phyloP scores from a whole-genome alignment of 768 basidiomycete species.

The Suillus subluteus region DNA sequence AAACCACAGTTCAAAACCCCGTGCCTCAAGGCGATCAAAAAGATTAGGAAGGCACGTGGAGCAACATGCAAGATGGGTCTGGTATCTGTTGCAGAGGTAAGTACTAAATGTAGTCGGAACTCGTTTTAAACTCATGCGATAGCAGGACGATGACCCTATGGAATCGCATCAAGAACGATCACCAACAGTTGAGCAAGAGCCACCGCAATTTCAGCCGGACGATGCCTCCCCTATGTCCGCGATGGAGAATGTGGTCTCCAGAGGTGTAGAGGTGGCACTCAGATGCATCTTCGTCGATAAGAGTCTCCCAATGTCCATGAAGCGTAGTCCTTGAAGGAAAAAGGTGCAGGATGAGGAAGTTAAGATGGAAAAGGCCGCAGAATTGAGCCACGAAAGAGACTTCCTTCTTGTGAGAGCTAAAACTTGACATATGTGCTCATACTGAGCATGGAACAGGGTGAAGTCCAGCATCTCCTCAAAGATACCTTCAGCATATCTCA shows the following conservation, averaged over 20 bases:
- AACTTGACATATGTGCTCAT: too few relatives aligned
- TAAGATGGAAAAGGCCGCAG: too few relatives aligned
- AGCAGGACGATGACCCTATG: background rate
- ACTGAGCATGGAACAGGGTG: too few relatives aligned
- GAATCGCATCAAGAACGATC: background rate
- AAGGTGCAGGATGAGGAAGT: slow-evolving; percentile 7
- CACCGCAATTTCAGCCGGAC: background rate
- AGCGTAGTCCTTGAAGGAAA: too few relatives aligned
- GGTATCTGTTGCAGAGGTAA: background rate
- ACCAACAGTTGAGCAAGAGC: background rate
- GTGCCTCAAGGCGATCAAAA: background rate
- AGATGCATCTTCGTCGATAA: too few relatives aligned
- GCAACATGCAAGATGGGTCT: background rate
- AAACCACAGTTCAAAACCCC: background rate
- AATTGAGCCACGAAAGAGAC: too few relatives aligned
- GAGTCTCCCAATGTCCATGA: too few relatives aligned
- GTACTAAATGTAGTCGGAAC: background rate
- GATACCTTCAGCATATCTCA: too few relatives aligned
- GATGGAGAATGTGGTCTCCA: slow-evolving; percentile 8
- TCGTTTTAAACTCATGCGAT: background rate
- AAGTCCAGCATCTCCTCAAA: too few relatives aligned
- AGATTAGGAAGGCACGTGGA: background rate
- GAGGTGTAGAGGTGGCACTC: slow-evolving; percentile 6
- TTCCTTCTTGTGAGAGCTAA: too few relatives aligned
- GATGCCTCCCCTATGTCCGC: background rate